Evolutionary conservation across 1,284 basidiomycete genomes (phyloP).

Genomic region (Cutaneotrichosporon sp.): DNA sequence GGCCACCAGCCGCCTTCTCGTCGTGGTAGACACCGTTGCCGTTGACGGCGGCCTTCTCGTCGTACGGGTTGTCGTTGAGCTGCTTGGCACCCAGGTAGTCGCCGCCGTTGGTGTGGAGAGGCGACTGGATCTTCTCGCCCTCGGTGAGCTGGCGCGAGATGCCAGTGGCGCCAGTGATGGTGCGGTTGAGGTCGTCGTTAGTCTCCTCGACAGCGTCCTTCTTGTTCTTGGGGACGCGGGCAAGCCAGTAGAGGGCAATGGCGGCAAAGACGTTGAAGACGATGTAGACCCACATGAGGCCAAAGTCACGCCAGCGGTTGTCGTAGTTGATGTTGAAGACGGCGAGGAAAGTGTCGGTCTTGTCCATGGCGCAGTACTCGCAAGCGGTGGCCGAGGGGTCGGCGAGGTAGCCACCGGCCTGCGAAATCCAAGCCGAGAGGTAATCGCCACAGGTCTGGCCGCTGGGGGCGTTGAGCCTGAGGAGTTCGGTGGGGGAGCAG

Average conservation of each 20-base stretch:
- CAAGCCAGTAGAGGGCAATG: slow-evolving; percentile 48
- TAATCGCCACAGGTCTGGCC: slow-evolving; percentile 55
- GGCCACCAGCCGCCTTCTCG: not conserved
- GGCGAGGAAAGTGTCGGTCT: slow-evolving; percentile 63
- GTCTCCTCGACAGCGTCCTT: slow-evolving; percentile 15
- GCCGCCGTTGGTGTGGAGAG: not conserved
- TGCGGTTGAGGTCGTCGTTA: slow-evolving; percentile 21
- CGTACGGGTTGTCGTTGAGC: not conserved
- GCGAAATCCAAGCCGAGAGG: slow-evolving; percentile 48
- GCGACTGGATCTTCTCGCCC: slow-evolving; percentile 2
- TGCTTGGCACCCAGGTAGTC: not conserved
- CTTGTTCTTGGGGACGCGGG: slow-evolving; percentile 37
- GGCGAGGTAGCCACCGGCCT: slow-evolving; percentile 48
- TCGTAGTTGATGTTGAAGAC: slow-evolving; percentile 62
- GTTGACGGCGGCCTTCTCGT: not conserved
- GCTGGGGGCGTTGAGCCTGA: slow-evolving; percentile 47
- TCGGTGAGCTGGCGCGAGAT: slow-evolving; percentile 14
- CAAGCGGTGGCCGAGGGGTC: slow-evolving; percentile 48
- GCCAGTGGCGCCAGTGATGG: slow-evolving; percentile 13
- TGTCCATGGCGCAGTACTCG: slow-evolving; percentile 54
- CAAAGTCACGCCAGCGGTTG: slow-evolving; percentile 65
- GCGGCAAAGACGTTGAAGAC: slow-evolving; percentile 59
- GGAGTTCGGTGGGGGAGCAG: slow-evolving; percentile 53
- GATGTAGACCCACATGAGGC: slow-evolving; percentile 66
- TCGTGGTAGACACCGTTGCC: not conserved